A percentile compares a stretch with the other conserved stretches of the same genome.
These are phyloP conservation scores for Hypoxylon sp. DNA, from an alignment of 2,329 filamentous ascomycete genomes.

Conservation along the genomic window DNA sequence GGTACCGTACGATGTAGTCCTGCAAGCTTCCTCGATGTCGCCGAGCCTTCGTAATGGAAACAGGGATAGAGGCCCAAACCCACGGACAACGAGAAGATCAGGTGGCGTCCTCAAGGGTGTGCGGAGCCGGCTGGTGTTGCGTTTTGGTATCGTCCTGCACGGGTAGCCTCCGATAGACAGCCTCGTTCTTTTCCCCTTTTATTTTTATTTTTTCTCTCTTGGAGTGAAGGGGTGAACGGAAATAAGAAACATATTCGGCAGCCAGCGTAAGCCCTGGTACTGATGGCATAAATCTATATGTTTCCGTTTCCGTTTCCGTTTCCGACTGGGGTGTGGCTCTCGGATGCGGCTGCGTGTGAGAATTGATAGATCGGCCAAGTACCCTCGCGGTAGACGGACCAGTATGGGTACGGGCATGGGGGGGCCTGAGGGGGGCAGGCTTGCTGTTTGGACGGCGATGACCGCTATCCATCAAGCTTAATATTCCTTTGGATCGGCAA, in stretches of 20 bases:
- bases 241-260: conserved; percentile 14
- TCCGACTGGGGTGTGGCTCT: conserved; percentile 19
- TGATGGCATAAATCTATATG: conserved; percentile 18
- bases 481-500: conserved; percentile 20
- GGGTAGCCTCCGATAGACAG: conserved; percentile 3
- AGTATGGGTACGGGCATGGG: background rate
- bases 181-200: background rate
- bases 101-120: conserved; percentile 32
- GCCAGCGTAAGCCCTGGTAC: conserved; percentile 25
- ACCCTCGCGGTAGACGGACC: conserved; percentile 1
- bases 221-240: background rate
- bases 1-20: conserved; percentile 35
- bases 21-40: conserved; percentile 35
- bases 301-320: conserved; percentile 31
- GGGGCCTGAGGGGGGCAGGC: background rate
- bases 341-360: conserved; percentile 21
- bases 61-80: conserved; percentile 35
- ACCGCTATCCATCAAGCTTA: conserved; percentile 22
- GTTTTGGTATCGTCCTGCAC: conserved; percentile 15
- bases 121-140: conserved; percentile 23
- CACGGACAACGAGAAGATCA: conserved; percentile 30
- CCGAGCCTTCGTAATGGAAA: conserved; percentile 35
- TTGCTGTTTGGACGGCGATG: conserved; percentile 10
- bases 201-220: background rate
- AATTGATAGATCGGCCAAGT: conserved; percentile 30